phyloP scores from a whole-genome alignment of 805 yeast genomes.

The Saturnispora saitoi region DNA sequence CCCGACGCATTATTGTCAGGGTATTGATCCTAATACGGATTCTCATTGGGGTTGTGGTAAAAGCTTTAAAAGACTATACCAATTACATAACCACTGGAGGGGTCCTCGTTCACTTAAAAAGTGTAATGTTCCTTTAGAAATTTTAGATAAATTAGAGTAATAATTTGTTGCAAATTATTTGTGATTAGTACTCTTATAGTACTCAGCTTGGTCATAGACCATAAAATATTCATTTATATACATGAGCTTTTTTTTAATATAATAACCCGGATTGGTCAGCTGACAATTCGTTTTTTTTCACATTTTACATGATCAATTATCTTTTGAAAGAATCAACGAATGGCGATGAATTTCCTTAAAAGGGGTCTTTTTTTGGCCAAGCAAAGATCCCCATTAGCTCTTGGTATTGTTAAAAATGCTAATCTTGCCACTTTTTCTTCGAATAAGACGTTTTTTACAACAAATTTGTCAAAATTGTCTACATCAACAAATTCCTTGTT shows the following conservation, averaged over 20 bases:
- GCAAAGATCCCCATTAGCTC: not conserved
- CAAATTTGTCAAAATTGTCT: not conserved
- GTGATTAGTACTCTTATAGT: too few species aligned
- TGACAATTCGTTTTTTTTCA: not conserved
- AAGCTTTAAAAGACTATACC: constrained; percentile 27
- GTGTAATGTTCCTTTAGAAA: constrained; percentile 23
- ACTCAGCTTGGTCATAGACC: not conserved
- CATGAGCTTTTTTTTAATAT: not conserved
- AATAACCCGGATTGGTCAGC: not conserved
- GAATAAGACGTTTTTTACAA: not conserved
- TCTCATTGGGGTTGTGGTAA: constrained; percentile 27
- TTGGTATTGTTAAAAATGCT: not conserved
- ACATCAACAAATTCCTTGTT: not conserved
- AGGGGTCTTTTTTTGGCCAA: not conserved
- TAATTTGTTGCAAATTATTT: too few species aligned
- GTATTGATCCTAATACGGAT: constrained; percentile 15
- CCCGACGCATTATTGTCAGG: constrained; percentile 22
- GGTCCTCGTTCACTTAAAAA: constrained; percentile 26
- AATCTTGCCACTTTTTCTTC: not conserved
- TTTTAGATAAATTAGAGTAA: not conserved
- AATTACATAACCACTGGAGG: constrained; percentile 28
- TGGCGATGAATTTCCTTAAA: not conserved
- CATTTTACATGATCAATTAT: not conserved
- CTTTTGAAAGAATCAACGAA: not conserved
- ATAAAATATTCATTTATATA: not conserved